Evolutionary conservation across 768 basidiomycete species (phyloP), one percentile per base, ranked within the genome.

Genomic region (Agaricus subrufescens): DNA sequence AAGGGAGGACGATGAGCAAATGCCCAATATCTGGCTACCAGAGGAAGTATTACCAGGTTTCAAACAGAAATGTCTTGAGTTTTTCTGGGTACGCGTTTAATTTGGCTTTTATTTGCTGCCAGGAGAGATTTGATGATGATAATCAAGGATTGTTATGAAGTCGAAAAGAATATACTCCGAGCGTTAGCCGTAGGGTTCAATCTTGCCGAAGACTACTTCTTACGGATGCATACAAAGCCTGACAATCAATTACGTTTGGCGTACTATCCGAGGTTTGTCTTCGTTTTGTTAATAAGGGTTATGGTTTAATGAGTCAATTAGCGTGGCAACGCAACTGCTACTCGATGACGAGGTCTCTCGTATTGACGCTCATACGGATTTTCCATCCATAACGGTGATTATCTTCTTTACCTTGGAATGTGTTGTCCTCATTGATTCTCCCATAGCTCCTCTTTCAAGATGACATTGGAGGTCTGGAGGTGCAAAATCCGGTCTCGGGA

Each of bases 21-120:
- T 78, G 70, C 80, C 82, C 1, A 83, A 85, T 59, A 80, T 84
- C 37, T 85, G 83, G 82, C 74, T 79, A 10, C 76, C 79, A 0
- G 82, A 82, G 4, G 72, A 69, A 12, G 67, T 75, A 0, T 66
- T 85, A 12, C 79, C 82, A 0, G 82, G 78, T 1, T 83, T 84
- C 62, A 77, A 71, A 50, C 75, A 80, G 52, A 74, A 74, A 0
- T 81, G 79, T 58, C 55, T 80, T 3, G 73, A 77, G 19, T 84
- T 83, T 63, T 82, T 73, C 60, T 76, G 77, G 74, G 77, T 73
- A 53, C 58, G 58, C 63, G n/a, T 25, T 58, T 68, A 53, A 25
- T 26, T 9, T 43, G 3, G 12, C n/a, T 54, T 34, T 23, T 1
- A 15, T 27, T 50, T n/a, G 7, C 11, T 34, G 34, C 7, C 2